Evolutionary conservation across 495 filamentous ascomycete species (phyloP), one percentile per base, ranked within the genome.

Genomic region (Cryomyces minteri): DNA sequence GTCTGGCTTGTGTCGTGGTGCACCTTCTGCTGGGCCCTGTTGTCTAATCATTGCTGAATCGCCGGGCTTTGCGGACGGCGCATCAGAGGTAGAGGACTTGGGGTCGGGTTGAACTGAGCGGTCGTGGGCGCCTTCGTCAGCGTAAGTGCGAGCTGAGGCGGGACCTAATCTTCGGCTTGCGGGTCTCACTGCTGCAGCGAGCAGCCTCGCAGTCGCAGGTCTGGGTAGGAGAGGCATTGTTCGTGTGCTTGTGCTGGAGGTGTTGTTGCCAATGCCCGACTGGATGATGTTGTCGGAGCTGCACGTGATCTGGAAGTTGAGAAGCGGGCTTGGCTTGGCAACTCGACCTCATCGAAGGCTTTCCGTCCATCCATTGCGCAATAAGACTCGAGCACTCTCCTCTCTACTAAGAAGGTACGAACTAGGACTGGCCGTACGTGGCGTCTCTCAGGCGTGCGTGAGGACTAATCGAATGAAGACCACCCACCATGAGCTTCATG

Each of bases 401-500:
- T 2, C 18, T 25, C 18, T 25, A 25, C 18, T 25, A 25, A 25
- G 18, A 25, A 25, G 18, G 18, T 25, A 25, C 18, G 18, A 25
- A 25, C 18, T 1, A 25, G 1, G 18, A 25, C 18, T 25, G 18
- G 18, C 18, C 18, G 18, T 25, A 25, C 18, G 18, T 2, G 18
- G 18, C 18, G 18, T 25, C 18, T 25, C 18, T 25, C 18, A 25
- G 18, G 18, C 18, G 18, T 25, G 18, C 18, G 18, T 25, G 18
- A 25, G 18, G 18, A 25, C 18, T 25, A 25, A 25, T 2, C 2
- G 18, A 25, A 25, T 25, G 18, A 25, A 25, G 18, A 25, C 2
- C 1, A 25, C 18, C 18, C 18, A 25, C 18, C 64, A 96, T 94
- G 88, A 94, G 86, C 69, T 86, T 74, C 76, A 75, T 90, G 57